Evolutionary conservation across 768 basidiomycete species (phyloP).

Genomic region (Collybiopsis luxurians): DNA sequence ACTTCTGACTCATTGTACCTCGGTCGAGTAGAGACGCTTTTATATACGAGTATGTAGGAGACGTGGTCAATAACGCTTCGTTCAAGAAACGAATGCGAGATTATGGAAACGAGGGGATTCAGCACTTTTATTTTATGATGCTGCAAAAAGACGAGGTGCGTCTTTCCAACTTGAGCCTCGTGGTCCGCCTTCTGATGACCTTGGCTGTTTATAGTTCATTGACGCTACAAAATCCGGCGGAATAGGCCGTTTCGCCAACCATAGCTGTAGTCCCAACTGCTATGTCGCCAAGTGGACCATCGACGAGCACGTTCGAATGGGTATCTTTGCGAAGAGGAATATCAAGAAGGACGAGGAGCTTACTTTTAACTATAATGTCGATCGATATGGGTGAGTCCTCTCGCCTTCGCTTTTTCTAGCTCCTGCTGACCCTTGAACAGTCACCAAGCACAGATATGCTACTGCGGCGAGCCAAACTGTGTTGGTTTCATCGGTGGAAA

Average conservation of each 20-base stretch:
- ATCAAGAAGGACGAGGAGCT: slow-evolving; percentile 83
- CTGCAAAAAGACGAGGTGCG: slow-evolving; percentile 94
- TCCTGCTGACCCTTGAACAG: slow-evolving; percentile 33
- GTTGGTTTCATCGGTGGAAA: slow-evolving; percentile 97
- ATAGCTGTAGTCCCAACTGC: slow-evolving; percentile 96
- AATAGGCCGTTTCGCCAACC: slow-evolving; percentile 96
- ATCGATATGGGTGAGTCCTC: slow-evolving; percentile 87
- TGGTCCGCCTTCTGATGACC: neutral
- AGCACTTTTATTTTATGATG: slow-evolving; percentile 99
- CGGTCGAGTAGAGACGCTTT: slow-evolving; percentile 67
- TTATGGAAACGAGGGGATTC: slow-evolving; percentile 90
- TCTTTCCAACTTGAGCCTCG: slow-evolving; percentile 11
- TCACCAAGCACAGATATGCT: slow-evolving; percentile 92
- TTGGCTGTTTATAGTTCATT: slow-evolving; percentile 65
- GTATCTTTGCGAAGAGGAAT: slow-evolving; percentile 88
- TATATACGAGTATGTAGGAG: slow-evolving; percentile 97
- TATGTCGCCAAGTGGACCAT: slow-evolving; percentile 99
- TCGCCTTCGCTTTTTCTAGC: neutral
- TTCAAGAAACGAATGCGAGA: slow-evolving; percentile 94
- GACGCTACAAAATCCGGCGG: slow-evolving; percentile 97
- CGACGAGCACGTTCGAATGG: slow-evolving; percentile 88
- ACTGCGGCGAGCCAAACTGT: slow-evolving; percentile 94
- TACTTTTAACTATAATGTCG: slow-evolving; percentile 99
- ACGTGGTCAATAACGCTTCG: slow-evolving; percentile 83
- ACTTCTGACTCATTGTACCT: slow-evolving; percentile 1